Base-by-base conservation (phyloP, 352 stramenopile species). In the Lagenidium giganteum region DNA sequence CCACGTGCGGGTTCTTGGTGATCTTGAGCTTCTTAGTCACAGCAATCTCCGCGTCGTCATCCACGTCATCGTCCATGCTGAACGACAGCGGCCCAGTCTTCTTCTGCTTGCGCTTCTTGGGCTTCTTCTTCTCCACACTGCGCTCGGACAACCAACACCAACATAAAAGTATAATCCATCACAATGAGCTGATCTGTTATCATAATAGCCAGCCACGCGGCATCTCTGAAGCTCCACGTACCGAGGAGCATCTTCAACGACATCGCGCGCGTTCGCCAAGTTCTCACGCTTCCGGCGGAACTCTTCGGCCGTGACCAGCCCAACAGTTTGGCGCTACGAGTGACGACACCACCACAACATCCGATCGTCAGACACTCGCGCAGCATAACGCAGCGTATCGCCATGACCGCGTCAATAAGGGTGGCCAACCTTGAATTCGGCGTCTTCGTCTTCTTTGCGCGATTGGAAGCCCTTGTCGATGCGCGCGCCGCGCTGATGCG, bases 221-320 rank as follows among this genome's bases (percentile, higher is more conserved):
- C n/a, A n/a, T n/a, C n/a, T n/a, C n/a, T n/a, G n/a, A n/a, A n/a
- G n/a, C n/a, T n/a, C n/a, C n/a, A n/a, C 58, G 32, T 31, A 75
- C 63, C 57, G 51, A 29, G 47, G 29, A 24, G 74, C 54, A 23
- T 60, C 57, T 0, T 57, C 54, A 3, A 36, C 33, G 5, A 40
- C 32, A n/a, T 61, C 64, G 30, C 58, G 66, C 34, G 55, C 48
- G 18, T 72, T 79, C 42, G 80, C 64, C 26, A 90, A 45, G 44
- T 94, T 63, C 44, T 95, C 83, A n/a, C 85, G 73, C 30, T 86
- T 86, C 43, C 83, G 86, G 3, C 86, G 68, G 57, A 97, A 98
- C 57, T 98, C 93, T 51, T 96, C 81, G 0, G 91, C 94, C 2
- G 89, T 97, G n/a, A 98, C 93, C 13, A 98, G 61, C 5, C 95